Evolutionary conservation across 306 rosid genomes (phyloP).

Genomic region (Delonix regia): DNA sequence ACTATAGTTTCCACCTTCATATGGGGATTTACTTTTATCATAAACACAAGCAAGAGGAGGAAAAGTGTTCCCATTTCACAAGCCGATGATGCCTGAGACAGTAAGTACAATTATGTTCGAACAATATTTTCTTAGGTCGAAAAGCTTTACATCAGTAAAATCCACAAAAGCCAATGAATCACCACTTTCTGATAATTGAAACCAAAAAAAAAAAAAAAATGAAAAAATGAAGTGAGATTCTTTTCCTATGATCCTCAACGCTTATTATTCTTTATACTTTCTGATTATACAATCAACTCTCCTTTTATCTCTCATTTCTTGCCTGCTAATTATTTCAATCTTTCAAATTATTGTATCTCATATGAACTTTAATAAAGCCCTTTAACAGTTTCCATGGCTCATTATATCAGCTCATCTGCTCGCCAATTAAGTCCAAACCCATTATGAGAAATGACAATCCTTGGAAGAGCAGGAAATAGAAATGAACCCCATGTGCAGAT

Average conservation of each 20-base stretch:
- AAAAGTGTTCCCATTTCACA: constrained; percentile 33
- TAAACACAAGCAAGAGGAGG: neutral
- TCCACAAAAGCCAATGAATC: constrained; percentile 34
- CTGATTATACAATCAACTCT: constrained; percentile 46
- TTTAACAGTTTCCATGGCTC: neutral
- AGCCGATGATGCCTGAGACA: constrained; percentile 19
- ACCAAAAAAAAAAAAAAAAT: constrained; percentile 28
- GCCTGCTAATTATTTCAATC: constrained; percentile 25
- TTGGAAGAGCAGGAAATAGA: constrained; percentile 95
- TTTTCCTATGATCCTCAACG: constrained; percentile 35
- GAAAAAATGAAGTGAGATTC: constrained; percentile 10
- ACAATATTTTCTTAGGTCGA: constrained; percentile 40
- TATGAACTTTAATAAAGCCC: constrained; percentile 31
- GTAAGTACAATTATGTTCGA: constrained; percentile 45
- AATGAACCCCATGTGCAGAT: constrained; percentile 94
- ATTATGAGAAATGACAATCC: constrained; percentile 86
- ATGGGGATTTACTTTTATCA: neutral
- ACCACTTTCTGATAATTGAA: constrained; percentile 38
- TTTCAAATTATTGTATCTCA: constrained; percentile 39
- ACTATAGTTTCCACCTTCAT: neutral
- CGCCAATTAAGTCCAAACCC: constrained; percentile 96
- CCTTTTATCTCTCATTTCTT: constrained; percentile 37
- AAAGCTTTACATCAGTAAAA: constrained; percentile 49
- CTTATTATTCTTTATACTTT: constrained; percentile 39
- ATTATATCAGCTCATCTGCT: constrained; percentile 72